These are phyloP conservation scores for Hymenoscyphus salicellus DNA, from an alignment of 2,329 filamentous ascomycete species.

Conservation along the genomic window DNA sequence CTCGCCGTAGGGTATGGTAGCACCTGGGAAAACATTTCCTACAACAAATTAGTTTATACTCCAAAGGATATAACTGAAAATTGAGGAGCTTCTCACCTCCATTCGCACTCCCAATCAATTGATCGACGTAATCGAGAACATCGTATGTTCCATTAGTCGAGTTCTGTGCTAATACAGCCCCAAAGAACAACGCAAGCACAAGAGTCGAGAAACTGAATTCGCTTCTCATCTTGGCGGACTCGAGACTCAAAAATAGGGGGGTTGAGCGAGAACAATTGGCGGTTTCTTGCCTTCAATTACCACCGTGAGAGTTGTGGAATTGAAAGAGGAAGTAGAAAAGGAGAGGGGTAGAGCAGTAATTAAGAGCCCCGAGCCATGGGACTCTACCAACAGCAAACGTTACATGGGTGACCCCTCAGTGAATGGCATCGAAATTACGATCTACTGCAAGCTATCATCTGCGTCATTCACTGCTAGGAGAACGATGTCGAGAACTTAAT, in stretches of 20 bases:
- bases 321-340: background rate
- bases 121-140: conserved; percentile 45
- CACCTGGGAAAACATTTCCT: conserved; percentile 53
- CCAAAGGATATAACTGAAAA: background rate
- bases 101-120: conserved; percentile 53
- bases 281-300: background rate
- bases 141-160: conserved; percentile 29
- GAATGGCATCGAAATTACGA: conserved; percentile 18
- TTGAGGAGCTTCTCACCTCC: conserved; percentile 41
- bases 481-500: conserved; percentile 13
- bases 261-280: background rate
- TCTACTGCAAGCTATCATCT: conserved; percentile 11
- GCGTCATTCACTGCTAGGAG: conserved; percentile 9
- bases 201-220: background rate
- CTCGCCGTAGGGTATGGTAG: conserved; percentile 46
- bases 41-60: background rate
- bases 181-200: conserved; percentile 4
- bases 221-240: conserved; percentile 16
- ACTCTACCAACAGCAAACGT: conserved; percentile 1
- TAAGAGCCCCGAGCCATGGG: no score
- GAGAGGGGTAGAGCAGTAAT: background rate
- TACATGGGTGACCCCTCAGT: conserved; percentile 8
- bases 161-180: conserved; percentile 19
- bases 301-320: background rate
- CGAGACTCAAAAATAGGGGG: background rate